Percentiles rank a stretch among this genome's conserved stretches.
These are phyloP conservation scores for Pichia gijzeniarum DNA, from an alignment of 805 yeast species.

Conservation along the genomic window DNA sequence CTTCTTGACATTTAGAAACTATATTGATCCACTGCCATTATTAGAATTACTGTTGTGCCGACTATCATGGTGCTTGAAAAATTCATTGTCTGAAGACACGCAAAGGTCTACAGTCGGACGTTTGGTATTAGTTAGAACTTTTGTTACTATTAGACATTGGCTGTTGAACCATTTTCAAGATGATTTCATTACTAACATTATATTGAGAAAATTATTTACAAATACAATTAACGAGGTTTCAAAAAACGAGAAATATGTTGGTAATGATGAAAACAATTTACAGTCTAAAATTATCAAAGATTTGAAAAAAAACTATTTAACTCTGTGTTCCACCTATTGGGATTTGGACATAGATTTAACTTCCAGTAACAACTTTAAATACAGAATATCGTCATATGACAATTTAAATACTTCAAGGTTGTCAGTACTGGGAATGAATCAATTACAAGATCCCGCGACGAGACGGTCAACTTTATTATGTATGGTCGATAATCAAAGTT, in stretches of 20 bases:
- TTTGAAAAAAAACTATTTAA: constrained; percentile 29
- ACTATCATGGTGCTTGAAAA: constrained; percentile 62
- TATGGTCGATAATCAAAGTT: constrained; percentile 25
- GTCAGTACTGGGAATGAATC: constrained; percentile 33
- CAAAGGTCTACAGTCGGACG: constrained; percentile 46
- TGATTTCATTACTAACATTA: constrained; percentile 59
- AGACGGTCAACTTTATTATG: constrained; percentile 37
- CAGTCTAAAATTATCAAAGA: constrained; percentile 28
- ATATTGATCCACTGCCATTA: constrained; percentile 51
- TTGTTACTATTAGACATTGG: constrained; percentile 88
- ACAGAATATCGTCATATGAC: constrained; percentile 23
- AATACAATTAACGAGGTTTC: constrained; percentile 37
- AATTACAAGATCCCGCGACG: constrained; percentile 33
- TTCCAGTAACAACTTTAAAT: constrained; percentile 17
- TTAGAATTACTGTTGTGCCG: constrained; percentile 58
- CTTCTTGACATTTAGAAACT: constrained; percentile 74
- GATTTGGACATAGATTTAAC: constrained; percentile 15
- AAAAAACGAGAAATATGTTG: constrained; percentile 18
- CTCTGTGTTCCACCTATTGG: constrained; percentile 30
- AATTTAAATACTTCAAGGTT: constrained; percentile 28
- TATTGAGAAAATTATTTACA: constrained; percentile 41
- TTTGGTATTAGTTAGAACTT: constrained; percentile 68
- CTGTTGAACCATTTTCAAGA: constrained; percentile 77
- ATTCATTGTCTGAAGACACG: constrained; percentile 13
- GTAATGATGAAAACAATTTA: constrained; percentile 12